Base-by-base conservation (phyloP, 2,329 filamentous ascomycete species). In the Ilyonectria robusta region DNA sequence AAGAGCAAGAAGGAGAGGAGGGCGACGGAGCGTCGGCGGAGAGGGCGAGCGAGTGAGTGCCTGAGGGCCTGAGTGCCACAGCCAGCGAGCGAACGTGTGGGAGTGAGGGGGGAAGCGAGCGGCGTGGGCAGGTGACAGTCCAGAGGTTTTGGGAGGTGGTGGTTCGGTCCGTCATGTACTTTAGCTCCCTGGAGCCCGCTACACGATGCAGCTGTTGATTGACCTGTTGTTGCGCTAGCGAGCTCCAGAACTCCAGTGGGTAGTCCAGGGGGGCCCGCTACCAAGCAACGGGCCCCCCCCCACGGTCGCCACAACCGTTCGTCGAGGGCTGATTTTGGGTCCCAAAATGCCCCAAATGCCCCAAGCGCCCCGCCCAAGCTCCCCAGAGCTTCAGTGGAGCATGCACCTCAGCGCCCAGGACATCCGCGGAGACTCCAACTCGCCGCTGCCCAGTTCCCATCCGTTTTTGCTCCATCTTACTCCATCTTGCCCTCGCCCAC, bases 261-360 rank as follows among this genome's bases (percentile, higher is more conserved):
- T 51, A 42, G 56, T 55, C 50, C 42, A 65, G 56, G 56, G 57
- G 51, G 53, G 33, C 51, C 37, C 35, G 74, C 68, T 73, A 75
- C 69, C 73, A 71, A 72, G 73, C 73, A 75, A 75, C 72, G 73
- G 73, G 23, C 23, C 70, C 71, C 23, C 70, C 71, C 63, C 59
- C 51, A 56, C 59, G 51, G 42, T 42, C 35, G 33, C 59, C 51
- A 62, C 19, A 66, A 65, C 63, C 50, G 63, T 42, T 66, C 63
- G 57, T 53, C 46, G 44, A 53, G 58, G n/a, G 57, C 58, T 23
- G 23, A 23, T 23, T 23, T 23, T 23, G 23, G 23, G 23, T 4
- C 23, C 63, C 31, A 57, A 53, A 42, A 44, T 23, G 44, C 55
- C 44, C 62, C 50, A 61, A 61, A 31, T 23, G 44, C 21, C 37